Conservation (phyloP, 805 yeast genomes). For the Wickerhamiella occidentalis region DNA sequence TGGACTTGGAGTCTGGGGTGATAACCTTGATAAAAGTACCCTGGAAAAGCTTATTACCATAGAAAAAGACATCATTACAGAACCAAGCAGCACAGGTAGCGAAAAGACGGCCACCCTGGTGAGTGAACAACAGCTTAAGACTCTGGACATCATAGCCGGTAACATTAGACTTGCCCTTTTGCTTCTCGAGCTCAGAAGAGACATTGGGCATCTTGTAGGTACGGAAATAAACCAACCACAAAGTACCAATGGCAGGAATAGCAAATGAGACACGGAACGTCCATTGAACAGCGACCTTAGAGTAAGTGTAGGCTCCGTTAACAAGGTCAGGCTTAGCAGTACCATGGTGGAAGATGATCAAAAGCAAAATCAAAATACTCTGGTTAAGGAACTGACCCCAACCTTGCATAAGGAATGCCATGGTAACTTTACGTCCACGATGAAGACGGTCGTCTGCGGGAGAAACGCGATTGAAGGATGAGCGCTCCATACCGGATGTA, state of each 20-base stretch:
- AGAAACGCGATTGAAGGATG: constrained; percentile 28
- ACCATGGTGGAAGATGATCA: constrained; percentile 26
- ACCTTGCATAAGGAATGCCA: constrained; percentile 28
- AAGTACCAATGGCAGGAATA: constrained; percentile 30
- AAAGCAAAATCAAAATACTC: constrained; percentile 22
- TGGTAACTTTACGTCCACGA: constrained; percentile 30
- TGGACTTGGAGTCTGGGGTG: constrained; percentile 30
- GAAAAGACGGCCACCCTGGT: constrained; percentile 31
- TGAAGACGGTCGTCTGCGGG: constrained; percentile 29
- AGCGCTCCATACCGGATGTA: constrained; percentile 49
- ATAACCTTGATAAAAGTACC: constrained; percentile 33
- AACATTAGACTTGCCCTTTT: constrained; percentile 26
- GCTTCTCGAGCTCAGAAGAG: constrained; percentile 23
- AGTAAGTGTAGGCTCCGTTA: constrained; percentile 19
- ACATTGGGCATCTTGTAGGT: constrained; percentile 29
- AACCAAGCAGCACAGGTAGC: constrained; percentile 53
- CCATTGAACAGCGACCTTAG: constrained; percentile 30
- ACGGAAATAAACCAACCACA: constrained; percentile 31
- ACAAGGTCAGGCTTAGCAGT: constrained; percentile 18
- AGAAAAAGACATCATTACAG: constrained; percentile 50
- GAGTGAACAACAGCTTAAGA: constrained; percentile 21
- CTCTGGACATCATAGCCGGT: constrained; percentile 29
- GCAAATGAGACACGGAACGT: constrained; percentile 30
- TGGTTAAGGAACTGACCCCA: constrained; percentile 28
- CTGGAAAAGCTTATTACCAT: constrained; percentile 50